Base-by-base conservation (phyloP, 176 grass and related monocot species). In the Zizania latifolia region DNA sequence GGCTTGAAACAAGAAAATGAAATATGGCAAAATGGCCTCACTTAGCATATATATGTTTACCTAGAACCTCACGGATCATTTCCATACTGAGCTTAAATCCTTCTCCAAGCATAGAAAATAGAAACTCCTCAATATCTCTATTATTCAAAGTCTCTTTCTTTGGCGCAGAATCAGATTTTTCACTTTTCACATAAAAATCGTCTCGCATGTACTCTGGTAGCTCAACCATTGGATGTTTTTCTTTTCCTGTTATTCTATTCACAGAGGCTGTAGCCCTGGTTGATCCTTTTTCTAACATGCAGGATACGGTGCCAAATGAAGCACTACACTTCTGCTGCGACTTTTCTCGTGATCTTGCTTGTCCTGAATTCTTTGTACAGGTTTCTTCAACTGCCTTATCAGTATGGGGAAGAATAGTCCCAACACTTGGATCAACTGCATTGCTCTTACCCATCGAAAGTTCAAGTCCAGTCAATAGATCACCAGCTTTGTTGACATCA, bases 81-180 rank as follows among this genome's bases (percentile, higher is more conserved):
- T 85, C 84, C 68, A 67, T 89, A 73, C 40, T 88, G 54, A 98
- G 91, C 51, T 92, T 94, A 79, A 91, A 98, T 78, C 94, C 94
- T 74, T 93, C 94, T 78, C 86, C 91, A 82, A 98, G 88, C 91
- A 98, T 98, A 77, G 75, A 88, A 85, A 93, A 92, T n/a, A 97
- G 86, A 50, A 93, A 98, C 40, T 93, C 86, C 77, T 97, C 94
- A 50, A 97, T 71, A 89, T 93, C 85, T 46, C 71, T 89, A 70
- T 97, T 83, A 76, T 66, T 51, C 51, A 90, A 74, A 85, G 58
- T 78, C 26, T 89, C 88, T 78, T 58, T 88, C 74, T 78, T 86
- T 28, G 84, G 44, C 74, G 72, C 81, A 79, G 81, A 87, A 72
- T 81, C 58, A 73, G 81, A 65, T 82, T 74, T 63, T 75, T 60